Evolutionary conservation across 441 rosid genomes (phyloP), one percentile per base, ranked within the genome.

Genomic region (Adansonia grandidieri): DNA sequence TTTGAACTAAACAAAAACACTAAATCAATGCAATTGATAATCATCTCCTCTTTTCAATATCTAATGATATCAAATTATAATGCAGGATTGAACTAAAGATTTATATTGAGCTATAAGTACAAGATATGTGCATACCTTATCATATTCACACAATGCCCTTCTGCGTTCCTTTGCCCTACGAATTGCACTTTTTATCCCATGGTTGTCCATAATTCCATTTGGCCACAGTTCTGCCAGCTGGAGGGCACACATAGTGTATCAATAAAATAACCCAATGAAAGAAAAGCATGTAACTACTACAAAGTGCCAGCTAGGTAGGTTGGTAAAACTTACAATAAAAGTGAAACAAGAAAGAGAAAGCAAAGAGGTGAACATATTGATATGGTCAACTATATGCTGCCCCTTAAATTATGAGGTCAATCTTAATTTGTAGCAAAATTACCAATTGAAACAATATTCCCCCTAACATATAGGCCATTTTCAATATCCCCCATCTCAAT

Each of bases 161-260:
- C 79, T 71, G 44, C 85, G 79, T 66, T 82, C 84, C 64, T 82
- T 85, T 62, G 87, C 87, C 74, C 85, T 78, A 15, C 62, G 61
- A 63, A 85, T 83, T 67, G 84, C 87, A 56, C 75, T 53, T 72
- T 82, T 85, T 57, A 85, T 82, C 66, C 85, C 79, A 69, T 76
- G 78, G 45, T 76, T 82, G 82, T 82, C 85, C 87, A 85, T 85
- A 15, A 73, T 66, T 62, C 87, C 85, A 77, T 61, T 78, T 64
- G 87, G 87, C 87, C 87, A 85, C 76, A 85, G 56, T 65, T 82
- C 84, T 42, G 87, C 84, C 76, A 85, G 85, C 87, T 85, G 83
- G 68, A 74, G 56, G 3, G 3, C 57, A 50, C 7, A 73, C 32
- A 68, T 17, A 44, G 50, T 14, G 56, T 73, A 28, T 28, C 15